A percentile compares a stretch with the other conserved stretches of the same genome.
Conservation (phyloP, 257 asterid species). For the Nicotiana paniculata region DNA sequence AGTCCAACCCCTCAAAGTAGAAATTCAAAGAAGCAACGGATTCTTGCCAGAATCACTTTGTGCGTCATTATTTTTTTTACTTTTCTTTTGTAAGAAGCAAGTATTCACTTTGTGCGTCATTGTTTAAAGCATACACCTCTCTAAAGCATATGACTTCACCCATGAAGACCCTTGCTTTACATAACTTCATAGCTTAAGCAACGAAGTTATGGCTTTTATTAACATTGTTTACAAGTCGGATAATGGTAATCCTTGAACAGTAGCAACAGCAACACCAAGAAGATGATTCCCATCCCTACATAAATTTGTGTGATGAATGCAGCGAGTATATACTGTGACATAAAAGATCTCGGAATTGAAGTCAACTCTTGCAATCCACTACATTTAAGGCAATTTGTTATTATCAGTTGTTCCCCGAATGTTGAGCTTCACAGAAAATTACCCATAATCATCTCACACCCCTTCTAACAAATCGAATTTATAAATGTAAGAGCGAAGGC, state of each 20-base stretch:
- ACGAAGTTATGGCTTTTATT: neutral
- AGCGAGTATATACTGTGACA: neutral
- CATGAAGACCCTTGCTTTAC: neutral
- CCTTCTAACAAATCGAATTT: neutral
- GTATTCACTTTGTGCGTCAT: neutral
- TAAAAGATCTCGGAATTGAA: neutral
- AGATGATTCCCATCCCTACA: neutral
- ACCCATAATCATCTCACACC: neutral
- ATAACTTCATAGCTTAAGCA: neutral
- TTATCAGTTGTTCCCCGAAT: neutral
- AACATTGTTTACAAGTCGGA: neutral
- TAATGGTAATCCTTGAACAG: neutral
- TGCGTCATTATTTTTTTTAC: neutral
- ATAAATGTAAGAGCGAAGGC: neutral
- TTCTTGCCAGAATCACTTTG: neutral
- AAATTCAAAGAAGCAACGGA: neutral
- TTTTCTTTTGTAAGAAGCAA: neutral
- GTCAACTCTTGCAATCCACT: neutral
- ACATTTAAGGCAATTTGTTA: neutral
- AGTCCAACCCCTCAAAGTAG: neutral
- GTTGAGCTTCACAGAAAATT: neutral
- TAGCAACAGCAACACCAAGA: neutral
- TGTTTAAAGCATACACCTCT: neutral
- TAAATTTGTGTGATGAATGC: neutral
- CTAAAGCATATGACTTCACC: neutral